phyloP scores from a whole-genome alignment of 345 rosid species.

The Bretschneidera sinensis region DNA sequence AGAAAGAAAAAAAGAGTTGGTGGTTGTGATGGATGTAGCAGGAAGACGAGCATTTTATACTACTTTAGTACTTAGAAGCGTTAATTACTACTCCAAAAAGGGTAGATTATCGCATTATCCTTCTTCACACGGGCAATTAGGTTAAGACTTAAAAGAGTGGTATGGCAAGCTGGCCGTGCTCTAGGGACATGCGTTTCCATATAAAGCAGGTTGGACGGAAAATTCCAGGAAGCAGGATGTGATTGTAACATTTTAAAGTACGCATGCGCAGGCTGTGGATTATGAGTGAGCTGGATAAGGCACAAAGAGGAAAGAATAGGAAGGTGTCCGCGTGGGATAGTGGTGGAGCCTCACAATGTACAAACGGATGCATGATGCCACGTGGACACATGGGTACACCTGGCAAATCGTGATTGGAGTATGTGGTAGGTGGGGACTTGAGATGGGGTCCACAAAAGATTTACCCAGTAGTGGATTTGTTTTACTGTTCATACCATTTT shows the following conservation, averaged over 20 bases:
- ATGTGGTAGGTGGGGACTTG: neutral
- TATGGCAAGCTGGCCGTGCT: conserved; percentile 7
- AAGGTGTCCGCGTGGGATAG: conserved; percentile 16
- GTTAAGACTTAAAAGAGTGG: no score
- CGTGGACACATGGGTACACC: conserved; percentile 5
- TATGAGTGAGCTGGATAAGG: conserved; percentile 7
- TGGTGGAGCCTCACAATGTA: conserved; percentile 16
- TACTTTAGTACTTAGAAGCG: no score
- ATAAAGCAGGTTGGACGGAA: conserved; percentile 11
- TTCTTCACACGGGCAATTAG: no score
- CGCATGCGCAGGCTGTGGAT: conserved; percentile 22
- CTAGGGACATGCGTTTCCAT: conserved; percentile 10
- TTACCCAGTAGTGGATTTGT: neutral
- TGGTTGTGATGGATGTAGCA: no score
- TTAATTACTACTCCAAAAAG: no score
- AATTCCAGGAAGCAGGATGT: conserved; percentile 20
- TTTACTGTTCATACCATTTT: no score
- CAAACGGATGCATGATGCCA: conserved; percentile 7
- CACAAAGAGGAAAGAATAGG: neutral
- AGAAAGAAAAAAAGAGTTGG: no score
- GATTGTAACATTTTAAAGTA: neutral
- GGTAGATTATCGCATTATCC: no score
- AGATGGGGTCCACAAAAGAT: neutral
- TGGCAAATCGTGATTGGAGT: conserved; percentile 9
- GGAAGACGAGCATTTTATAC: no score